Evolutionary conservation across 352 stramenopile genomes (phyloP), one percentile per base, ranked within the genome.

Genomic region (Globisporangium polare): DNA sequence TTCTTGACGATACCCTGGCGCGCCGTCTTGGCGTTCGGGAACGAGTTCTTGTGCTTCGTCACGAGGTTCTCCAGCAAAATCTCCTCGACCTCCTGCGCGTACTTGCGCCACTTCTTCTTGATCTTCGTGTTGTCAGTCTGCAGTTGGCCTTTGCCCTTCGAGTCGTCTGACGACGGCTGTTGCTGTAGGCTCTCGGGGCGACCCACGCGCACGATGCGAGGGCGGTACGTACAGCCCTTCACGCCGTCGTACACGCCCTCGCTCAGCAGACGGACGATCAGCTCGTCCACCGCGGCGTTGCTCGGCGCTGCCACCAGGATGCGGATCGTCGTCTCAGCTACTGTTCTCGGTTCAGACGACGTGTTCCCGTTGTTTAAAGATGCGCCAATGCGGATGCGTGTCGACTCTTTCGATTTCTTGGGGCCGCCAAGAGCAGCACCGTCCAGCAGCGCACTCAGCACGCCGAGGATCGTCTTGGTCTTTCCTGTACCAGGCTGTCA

Each of bases 211-310:
- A 93, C 84, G 46, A 93, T 86, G 5, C 78, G 78, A 27, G 84
- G 84, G 5, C 73, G 74, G 43, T 84, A 90, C 15, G 73, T 62
- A 20, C 78, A 74, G 15, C 74, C 54, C 20, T 80, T 77, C 18
- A 71, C 64, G 0, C 74, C 75, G 33, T 91, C 72, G 57, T 78
- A 88, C 7, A 92, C 65, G 0, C 82, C 80, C 62, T 91, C 80
- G 27, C 71, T 83, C 9, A 92, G 63, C 13, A 94, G 53, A 27
- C 82, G 76, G 10, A 91, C 65, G 2, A 94, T 83, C 45, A 94
- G 59, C 27, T 92, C 85, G 46, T 94, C 83, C 9, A 94, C 83
- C 0, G 85, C 85, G 12, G 83, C 85, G 64, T 94, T 94, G 53
- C 83, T 92, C 10, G 85, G 85, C 13, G 85, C 85, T 29, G 83